Conservation (phyloP, 768 basidiomycete species). For the Rhizopogon salebrosus region DNA sequence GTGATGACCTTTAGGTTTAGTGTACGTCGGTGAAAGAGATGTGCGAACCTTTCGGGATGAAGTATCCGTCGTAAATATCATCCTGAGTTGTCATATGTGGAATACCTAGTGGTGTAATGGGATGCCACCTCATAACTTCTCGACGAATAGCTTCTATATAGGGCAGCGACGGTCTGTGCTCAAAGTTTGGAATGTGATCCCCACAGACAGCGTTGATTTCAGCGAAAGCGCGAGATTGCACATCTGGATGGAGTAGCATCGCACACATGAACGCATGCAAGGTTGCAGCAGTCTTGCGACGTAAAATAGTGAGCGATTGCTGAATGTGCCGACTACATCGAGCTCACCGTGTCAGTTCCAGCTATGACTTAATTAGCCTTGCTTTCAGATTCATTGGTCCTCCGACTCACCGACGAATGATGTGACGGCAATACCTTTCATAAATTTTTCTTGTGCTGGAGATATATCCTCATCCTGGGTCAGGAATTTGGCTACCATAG, state of each 20-base stretch:
- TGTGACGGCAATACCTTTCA: background rate
- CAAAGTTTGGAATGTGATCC: constrained; percentile 18
- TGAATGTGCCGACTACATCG: background rate
- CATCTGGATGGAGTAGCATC: constrained; percentile 21
- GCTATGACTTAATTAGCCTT: background rate
- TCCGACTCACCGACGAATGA: background rate
- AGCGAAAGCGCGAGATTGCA: constrained; percentile 17
- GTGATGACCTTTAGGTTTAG: background rate
- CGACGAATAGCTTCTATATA: constrained; percentile 20
- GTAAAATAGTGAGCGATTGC: background rate
- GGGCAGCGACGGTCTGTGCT: constrained; percentile 18
- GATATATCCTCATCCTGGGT: background rate
- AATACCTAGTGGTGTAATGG: constrained; percentile 7
- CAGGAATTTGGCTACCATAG: background rate
- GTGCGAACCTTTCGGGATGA: constrained; percentile 14
- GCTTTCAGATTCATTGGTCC: background rate
- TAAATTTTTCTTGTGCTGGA: background rate
- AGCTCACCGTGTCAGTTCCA: constrained; percentile 16
- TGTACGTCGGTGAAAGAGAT: background rate
- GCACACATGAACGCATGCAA: constrained; percentile 18
- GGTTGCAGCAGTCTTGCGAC: constrained; percentile 8
- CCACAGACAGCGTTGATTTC: constrained; percentile 22
- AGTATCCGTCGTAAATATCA: constrained; percentile 15
- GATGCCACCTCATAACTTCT: constrained; percentile 20
- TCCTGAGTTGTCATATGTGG: constrained; percentile 11